Evolutionary conservation across 2,329 filamentous ascomycete species (phyloP).

Genomic region (Colletotrichum sp.): DNA sequence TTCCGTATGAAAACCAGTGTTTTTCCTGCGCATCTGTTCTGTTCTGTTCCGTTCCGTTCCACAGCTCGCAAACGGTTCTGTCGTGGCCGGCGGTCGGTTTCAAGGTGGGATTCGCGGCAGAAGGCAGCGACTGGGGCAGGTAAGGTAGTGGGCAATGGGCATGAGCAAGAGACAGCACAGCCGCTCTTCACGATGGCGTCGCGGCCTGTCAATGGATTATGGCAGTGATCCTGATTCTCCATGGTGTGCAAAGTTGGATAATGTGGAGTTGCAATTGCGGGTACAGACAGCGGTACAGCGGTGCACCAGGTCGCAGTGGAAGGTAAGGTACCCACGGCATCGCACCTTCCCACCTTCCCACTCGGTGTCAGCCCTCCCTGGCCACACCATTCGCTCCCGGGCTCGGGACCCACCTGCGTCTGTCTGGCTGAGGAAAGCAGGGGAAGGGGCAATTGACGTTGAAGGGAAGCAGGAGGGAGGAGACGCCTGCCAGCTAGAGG

Average conservation of each 20-base stretch:
- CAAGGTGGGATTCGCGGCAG: neutral
- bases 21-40: neutral
- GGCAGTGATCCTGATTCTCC: neutral
- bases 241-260: slow-evolving; percentile 1
- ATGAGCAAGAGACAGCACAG: neutral
- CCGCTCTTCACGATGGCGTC: neutral
- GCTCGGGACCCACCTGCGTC: neutral
- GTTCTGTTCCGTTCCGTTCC: neutral
- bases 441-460: neutral
- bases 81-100: neutral
- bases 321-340: neutral
- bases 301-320: neutral
- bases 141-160: neutral
- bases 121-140: neutral
- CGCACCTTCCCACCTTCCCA: neutral
- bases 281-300: neutral
- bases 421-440: neutral
- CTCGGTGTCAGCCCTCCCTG: neutral
- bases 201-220: neutral
- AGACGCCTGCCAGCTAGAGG: neutral
- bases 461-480: neutral
- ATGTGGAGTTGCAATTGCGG: neutral
- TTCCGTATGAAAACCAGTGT: neutral
- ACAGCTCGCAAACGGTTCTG: neutral
- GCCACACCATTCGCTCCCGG: neutral